A percentile compares a stretch with the other conserved stretches of the same genome.
Conservation (phyloP, 1,139 yeast genomes). For the Williopsis jadinii region DNA sequence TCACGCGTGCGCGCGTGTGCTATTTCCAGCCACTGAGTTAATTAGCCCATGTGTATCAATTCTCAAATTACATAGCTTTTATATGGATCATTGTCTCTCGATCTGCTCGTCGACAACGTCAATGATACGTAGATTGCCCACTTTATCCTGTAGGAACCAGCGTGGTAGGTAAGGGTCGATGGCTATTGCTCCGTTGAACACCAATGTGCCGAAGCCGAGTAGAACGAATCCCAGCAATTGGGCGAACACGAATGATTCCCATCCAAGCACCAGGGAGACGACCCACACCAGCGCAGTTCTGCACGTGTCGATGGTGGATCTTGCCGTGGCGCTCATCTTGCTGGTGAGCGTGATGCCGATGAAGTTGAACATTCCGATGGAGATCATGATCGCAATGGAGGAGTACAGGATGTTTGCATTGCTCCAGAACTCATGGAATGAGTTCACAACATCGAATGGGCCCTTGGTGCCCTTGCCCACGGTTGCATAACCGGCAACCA, state of each 20-base stretch:
- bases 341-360: slow-evolving; percentile 69
- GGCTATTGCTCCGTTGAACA: slow-evolving; percentile 62
- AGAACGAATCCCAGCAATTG: slow-evolving; percentile 61
- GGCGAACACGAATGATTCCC: slow-evolving; percentile 61
- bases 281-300: slow-evolving; percentile 74
- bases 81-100: slow-evolving; percentile 23
- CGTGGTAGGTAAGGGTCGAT: slow-evolving; percentile 46
- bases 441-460: slow-evolving; percentile 51
- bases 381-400: slow-evolving; percentile 61
- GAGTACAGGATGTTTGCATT: slow-evolving; percentile 38
- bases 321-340: slow-evolving; percentile 63
- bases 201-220: slow-evolving; percentile 65
- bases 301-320: slow-evolving; percentile 76
- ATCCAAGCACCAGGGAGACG: slow-evolving; percentile 65
- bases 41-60: no score
- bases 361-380: slow-evolving; percentile 67
- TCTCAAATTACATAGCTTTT: no score
- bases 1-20: no score
- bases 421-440: slow-evolving; percentile 43
- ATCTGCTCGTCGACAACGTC: slow-evolving; percentile 35
- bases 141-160: slow-evolving; percentile 30
- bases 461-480: slow-evolving; percentile 35
- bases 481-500: slow-evolving; percentile 38
- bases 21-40: no score
- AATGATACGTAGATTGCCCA: slow-evolving; percentile 19